Conservation (phyloP, 345 rosid genomes). For the Sisymbrium irio region DNA sequence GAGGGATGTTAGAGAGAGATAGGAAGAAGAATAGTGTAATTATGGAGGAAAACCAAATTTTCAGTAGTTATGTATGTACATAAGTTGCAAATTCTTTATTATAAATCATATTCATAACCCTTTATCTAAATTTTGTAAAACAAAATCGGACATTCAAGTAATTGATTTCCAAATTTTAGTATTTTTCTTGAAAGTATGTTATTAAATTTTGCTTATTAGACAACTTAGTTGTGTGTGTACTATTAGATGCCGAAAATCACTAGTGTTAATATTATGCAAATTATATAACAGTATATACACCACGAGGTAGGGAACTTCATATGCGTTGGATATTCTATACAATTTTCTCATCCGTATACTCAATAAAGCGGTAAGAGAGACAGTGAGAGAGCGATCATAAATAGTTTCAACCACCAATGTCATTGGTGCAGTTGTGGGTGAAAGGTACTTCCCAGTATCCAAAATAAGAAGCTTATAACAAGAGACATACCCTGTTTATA, state of each 20-base stretch:
- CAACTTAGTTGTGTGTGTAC: neutral
- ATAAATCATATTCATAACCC: too few species aligned
- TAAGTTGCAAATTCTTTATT: too few species aligned
- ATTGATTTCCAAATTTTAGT: neutral
- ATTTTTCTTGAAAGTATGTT: neutral
- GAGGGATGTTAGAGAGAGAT: too few species aligned
- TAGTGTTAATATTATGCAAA: neutral
- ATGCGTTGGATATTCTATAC: conserved; percentile 25
- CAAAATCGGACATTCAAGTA: neutral
- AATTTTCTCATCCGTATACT: conserved; percentile 13
- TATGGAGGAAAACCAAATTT: too few species aligned
- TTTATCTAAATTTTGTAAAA: neutral
- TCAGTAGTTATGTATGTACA: too few species aligned
- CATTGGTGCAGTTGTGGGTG: conserved; percentile 29
- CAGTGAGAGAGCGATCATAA: conserved; percentile 13
- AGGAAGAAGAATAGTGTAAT: too few species aligned
- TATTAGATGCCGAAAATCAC: neutral
- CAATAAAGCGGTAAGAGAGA: conserved; percentile 6
- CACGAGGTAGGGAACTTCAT: conserved; percentile 10
- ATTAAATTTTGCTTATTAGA: neutral
- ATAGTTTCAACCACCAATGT: conserved; percentile 34
- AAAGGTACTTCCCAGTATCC: conserved; percentile 24
- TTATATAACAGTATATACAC: neutral
- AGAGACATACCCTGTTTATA: conserved; percentile 18
- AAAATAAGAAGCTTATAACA: conserved; percentile 26